Evolutionary conservation across 192 early-diverging fungal genomes (phyloP).

Genomic region (Podila verticillata): DNA sequence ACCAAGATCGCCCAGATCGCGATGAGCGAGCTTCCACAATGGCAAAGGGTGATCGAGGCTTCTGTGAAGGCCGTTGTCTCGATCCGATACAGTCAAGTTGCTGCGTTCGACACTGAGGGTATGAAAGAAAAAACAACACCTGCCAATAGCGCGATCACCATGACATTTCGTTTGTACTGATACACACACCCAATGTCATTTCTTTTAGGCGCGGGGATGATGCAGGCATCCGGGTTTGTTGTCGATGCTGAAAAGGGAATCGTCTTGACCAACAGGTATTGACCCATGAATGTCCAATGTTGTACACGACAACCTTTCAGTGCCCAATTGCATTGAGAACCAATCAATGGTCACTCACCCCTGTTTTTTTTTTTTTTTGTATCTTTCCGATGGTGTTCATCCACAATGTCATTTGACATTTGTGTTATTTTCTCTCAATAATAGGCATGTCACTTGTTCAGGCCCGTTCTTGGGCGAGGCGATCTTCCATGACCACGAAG

Average conservation of each 20-base stretch:
- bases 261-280: conserved; percentile 75
- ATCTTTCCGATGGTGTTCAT: neutral
- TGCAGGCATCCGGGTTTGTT: conserved; percentile 88
- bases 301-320: too few relatives aligned
- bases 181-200: neutral
- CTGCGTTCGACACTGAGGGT: conserved; percentile 83
- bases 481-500: conserved; percentile 82
- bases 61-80: conserved; percentile 78
- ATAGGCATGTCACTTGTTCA: conserved; percentile 73
- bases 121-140: conserved; percentile 1
- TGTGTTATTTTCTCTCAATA: neutral
- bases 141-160: too few relatives aligned
- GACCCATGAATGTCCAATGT: neutral
- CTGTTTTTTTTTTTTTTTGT: neutral
- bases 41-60: conserved; percentile 75
- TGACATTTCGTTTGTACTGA: too few relatives aligned
- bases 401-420: neutral
- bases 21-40: conserved; percentile 61
- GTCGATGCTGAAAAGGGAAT: conserved; percentile 77
- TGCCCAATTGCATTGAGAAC: too few relatives aligned
- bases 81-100: conserved; percentile 77
- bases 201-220: conserved; percentile 64
- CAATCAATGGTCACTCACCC: too few relatives aligned
- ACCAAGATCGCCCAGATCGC: conserved; percentile 6
- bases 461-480: conserved; percentile 88